These are phyloP conservation scores for Lipomyces sp. DNA, from an alignment of 805 yeast genomes.

Conservation along the genomic window DNA sequence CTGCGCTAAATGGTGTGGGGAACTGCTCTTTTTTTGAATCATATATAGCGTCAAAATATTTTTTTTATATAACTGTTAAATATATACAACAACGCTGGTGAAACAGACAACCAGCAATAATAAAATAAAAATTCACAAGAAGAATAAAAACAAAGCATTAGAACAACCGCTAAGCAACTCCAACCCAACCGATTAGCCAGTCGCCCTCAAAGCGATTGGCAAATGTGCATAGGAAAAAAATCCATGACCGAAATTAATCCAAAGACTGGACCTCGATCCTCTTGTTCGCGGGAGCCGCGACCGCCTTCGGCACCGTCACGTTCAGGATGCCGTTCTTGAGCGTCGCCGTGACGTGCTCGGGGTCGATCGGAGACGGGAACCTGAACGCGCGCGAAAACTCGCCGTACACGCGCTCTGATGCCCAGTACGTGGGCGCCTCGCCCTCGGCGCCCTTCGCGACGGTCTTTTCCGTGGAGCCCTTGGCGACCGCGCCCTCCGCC, in stretches of 20 bases:
- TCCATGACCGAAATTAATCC: too few species aligned
- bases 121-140: too few species aligned
- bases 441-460: not conserved
- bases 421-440: constrained; percentile 10
- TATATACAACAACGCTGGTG: not conserved
- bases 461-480: not conserved
- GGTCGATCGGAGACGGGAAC: constrained; percentile 17
- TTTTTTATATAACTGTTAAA: too few species aligned
- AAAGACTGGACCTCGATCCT: constrained; percentile 4
- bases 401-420: constrained; percentile 20
- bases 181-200: too few species aligned
- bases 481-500: not conserved
- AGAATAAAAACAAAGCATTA: too few species aligned
- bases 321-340: constrained; percentile 18
- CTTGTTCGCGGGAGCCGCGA: not conserved
- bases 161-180: too few species aligned
- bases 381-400: constrained; percentile 20
- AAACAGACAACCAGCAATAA: not conserved
- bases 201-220: too few species aligned
- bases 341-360: constrained; percentile 18
- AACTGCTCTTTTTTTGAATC: too few species aligned
- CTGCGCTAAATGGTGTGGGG: too few species aligned
- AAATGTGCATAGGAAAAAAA: too few species aligned
- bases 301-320: constrained; percentile 17
- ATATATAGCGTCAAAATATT: too few species aligned